A percentile compares a stretch with the other conserved stretches of the same genome.
These are phyloP conservation scores for Bruguiera gymnorhiza DNA, from an alignment of 345 rosid genomes.

Conservation along the genomic window DNA sequence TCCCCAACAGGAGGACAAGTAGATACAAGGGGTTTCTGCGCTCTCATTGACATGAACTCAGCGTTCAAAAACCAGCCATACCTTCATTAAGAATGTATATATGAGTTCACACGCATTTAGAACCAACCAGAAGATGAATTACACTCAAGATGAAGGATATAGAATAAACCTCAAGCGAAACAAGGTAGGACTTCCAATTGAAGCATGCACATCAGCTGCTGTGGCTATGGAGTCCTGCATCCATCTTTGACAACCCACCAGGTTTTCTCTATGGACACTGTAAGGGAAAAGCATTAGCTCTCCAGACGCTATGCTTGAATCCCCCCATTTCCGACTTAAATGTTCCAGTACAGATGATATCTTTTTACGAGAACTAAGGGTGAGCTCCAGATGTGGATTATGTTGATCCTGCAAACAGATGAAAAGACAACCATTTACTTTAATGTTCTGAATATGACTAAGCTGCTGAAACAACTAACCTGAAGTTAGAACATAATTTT, in stretches of 20 bases:
- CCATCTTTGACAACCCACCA: conserved; percentile 64
- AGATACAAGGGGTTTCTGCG: conserved; percentile 36
- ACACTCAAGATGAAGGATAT: conserved; percentile 13
- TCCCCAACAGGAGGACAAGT: conserved; percentile 38
- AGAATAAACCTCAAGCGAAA: conserved; percentile 83
- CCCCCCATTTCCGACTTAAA: conserved; percentile 93
- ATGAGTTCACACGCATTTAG: conserved; percentile 17
- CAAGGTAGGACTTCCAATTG: conserved; percentile 66
- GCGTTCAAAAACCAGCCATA: conserved; percentile 82
- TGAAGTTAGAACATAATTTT: conserved; percentile 19
- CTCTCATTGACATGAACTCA: conserved; percentile 35
- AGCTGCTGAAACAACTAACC: conserved; percentile 14
- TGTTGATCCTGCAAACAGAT: conserved; percentile 73
- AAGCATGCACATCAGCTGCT: conserved; percentile 73
- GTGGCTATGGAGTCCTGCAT: conserved; percentile 61
- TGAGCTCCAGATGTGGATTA: conserved; percentile 95
- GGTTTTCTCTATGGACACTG: conserved; percentile 56
- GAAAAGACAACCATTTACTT: conserved; percentile 19
- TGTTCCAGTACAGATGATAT: conserved; percentile 94
- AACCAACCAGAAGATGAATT: conserved; percentile 4
- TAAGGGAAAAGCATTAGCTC: conserved; percentile 83
- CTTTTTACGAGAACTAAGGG: conserved; percentile 90
- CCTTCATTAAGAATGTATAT: conserved; percentile 48
- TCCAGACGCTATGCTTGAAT: conserved; percentile 75
- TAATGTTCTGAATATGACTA: conserved; percentile 5